Base-by-base conservation (phyloP, 345 rosid genomes). In the Sapria himalayana region DNA sequence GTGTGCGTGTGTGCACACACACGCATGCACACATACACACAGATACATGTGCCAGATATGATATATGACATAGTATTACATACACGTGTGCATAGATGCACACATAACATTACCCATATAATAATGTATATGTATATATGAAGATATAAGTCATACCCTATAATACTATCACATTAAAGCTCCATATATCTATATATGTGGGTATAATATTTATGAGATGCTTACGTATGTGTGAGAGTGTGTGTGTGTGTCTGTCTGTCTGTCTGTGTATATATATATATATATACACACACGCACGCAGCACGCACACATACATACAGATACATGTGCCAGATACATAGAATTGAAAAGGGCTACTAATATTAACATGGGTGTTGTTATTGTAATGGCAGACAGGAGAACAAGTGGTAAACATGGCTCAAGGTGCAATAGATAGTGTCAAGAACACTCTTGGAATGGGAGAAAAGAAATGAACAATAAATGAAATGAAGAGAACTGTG, bases 351-450 rank as follows among this genome's bases (percentile, higher is more conserved):
- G 11, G 11, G 5, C 11, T 27, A 5, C 11, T 5, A 27, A 5
- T 27, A 9, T 11, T 27, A 5, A 9, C 5, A 27, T 5, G 5
- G 31, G 11, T 27, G 11, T 14, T 10, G 2, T 8, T 16, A 9
- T 25, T 27, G 11, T 18, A 25, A 3, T 13, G 13, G 7, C 35
- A 43, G 46, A 43, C 15, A 0, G 46, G 46, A 11, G 35, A 42
- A 23, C 22, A 42, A 17, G 17, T 17, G 12, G 13, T 17, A 15
- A 5, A 24, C 46, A 16, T 27, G 13, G 21, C 21, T 20, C 34
- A 43, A 16, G 46, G 33, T 10, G 46, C 20, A 3, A 35, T 18
- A 12, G 46, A 43, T 25, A 21, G 46, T 18, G 46, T 25, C 6
- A 43, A 43, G 20, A 24, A 24, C 35, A 27, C 35, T 11, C 14